Base-by-base conservation (phyloP, 768 basidiomycete species). In the Strobilomyces echinocephalus region DNA sequence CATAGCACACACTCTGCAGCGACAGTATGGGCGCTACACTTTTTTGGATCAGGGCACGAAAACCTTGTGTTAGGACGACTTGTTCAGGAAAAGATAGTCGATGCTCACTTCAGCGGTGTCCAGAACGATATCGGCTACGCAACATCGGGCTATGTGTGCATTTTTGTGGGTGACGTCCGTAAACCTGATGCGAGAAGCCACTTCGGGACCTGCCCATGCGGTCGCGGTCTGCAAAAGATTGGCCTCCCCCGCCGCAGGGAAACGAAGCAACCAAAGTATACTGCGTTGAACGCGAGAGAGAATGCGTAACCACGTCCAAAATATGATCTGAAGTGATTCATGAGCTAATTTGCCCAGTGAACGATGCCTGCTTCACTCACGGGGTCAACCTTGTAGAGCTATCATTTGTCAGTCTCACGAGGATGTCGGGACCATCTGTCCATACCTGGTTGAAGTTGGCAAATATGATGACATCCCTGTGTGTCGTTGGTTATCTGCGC, bases 11-110 rank as follows among this genome's bases (percentile, higher is more conserved):
- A 78, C 76, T 80, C 79, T 12, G 75, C 73, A 12, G 77, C 75
- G 36, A 78, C 73, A 5, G 79, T 80, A 50, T 80, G 79, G 16
- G 79, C 79, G 53, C 76, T 79, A 60, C 79, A 79, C 78, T 79
- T 11, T 57, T 46, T 36, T 48, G 18, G 11, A 21, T 39, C 36
- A 21, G 21, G 10, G 2, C 14, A 1, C 31, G n/a, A 8, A 6
- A 42, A 11, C 15, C 20, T 6, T 11, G n/a, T 36, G n/a, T 65
- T 5, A 55, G 44, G n/a, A 7, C 16, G 30, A 28, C 30, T 44
- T 12, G 1, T 24, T 31, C 5, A 1, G 14, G 10, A 35, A 26
- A 39, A n/a, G 42, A 9, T 16, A 5, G 18, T 3, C 7, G 33
- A 9, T 33, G 8, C 72, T 12, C 36, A 76, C 78, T 71, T 80